phyloP scores from a whole-genome alignment of 2,329 filamentous ascomycete genomes.

The Immersiporthe knoxdaviesiana region DNA sequence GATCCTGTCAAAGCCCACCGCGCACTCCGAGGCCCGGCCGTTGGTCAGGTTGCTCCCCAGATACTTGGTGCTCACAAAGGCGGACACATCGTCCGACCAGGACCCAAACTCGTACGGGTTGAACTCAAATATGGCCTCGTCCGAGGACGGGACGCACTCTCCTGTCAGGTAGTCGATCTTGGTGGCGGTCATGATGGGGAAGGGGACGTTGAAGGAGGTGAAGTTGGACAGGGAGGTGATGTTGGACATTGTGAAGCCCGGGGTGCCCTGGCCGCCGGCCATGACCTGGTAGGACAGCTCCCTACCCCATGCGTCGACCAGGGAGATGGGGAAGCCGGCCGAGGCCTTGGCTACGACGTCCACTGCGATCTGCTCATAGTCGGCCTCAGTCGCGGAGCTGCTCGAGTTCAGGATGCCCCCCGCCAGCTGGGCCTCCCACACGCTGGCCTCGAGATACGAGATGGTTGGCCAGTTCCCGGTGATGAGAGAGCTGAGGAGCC shows the following conservation, averaged over 20 bases:
- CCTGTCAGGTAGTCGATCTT: slow-evolving; percentile 29
- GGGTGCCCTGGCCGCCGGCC: slow-evolving; percentile 21
- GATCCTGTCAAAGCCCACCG: slow-evolving; percentile 50
- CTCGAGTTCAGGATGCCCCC: slow-evolving; percentile 23
- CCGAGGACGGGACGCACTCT: slow-evolving; percentile 26
- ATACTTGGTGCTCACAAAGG: slow-evolving; percentile 43
- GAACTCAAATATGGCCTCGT: slow-evolving; percentile 48
- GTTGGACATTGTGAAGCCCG: slow-evolving; percentile 17
- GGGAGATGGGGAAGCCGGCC: slow-evolving; percentile 22
- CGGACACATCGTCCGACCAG: slow-evolving; percentile 46
- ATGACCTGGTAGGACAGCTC: slow-evolving; percentile 26
- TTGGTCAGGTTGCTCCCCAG: slow-evolving; percentile 45
- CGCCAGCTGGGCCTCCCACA: slow-evolving; percentile 22
- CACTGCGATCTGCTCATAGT: slow-evolving; percentile 19
- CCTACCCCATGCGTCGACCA: slow-evolving; percentile 27
- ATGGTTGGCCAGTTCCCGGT: slow-evolving; percentile 32
- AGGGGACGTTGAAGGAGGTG: slow-evolving; percentile 23
- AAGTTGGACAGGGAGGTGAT: slow-evolving; percentile 25
- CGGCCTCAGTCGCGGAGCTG: slow-evolving; percentile 5
- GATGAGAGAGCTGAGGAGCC: slow-evolving; percentile 32
- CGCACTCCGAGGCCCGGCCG: slow-evolving; percentile 38
- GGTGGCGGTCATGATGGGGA: slow-evolving; percentile 32
- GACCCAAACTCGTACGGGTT: slow-evolving; percentile 49
- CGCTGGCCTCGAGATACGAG: slow-evolving; percentile 17
- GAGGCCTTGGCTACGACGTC: slow-evolving; percentile 20